Evolutionary conservation across 1,139 yeast species (phyloP).

Genomic region (Diutina siamensis): DNA sequence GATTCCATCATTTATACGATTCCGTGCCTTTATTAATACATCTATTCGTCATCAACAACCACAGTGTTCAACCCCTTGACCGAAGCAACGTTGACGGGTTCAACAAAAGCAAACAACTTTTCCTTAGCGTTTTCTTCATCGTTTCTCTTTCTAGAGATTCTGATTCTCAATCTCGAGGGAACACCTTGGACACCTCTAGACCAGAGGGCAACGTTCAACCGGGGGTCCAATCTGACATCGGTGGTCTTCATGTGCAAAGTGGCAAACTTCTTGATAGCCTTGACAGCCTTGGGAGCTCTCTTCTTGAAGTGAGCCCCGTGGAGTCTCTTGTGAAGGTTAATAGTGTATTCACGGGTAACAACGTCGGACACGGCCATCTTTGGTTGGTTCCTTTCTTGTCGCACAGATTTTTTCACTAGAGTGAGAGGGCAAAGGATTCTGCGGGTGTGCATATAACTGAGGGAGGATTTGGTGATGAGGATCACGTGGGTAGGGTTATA

Average conservation of each 20-base stretch:
- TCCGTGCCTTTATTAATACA: neutral
- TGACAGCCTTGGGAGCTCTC: constrained; percentile 99
- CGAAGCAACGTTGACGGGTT: constrained; percentile 89
- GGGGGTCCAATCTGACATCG: constrained; percentile 98
- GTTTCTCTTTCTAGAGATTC: constrained; percentile 99
- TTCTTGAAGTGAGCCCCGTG: constrained; percentile 98
- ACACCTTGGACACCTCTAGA: constrained; percentile 99
- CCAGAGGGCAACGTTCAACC: constrained; percentile 97
- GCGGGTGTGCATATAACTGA: neutral
- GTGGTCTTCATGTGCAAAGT: constrained; percentile 98
- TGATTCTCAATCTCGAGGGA: constrained; percentile 95
- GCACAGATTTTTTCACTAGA: neutral
- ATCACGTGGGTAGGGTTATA: neutral
- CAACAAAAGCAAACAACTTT: constrained; percentile 96
- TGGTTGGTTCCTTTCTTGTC: constrained; percentile 12
- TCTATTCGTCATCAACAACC: constrained; percentile 83
- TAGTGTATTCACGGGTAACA: constrained; percentile 99
- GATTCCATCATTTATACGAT: neutral
- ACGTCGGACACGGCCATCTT: constrained; percentile 96
- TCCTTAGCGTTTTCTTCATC: constrained; percentile 99
- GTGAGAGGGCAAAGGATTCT: neutral
- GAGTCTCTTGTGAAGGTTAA: constrained; percentile 98
- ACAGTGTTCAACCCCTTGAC: constrained; percentile 97
- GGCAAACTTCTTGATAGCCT: constrained; percentile 98
- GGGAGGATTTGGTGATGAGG: too few species aligned